Conservation (phyloP, 257 asterid genomes). For the Capsicum chinense region DNA sequence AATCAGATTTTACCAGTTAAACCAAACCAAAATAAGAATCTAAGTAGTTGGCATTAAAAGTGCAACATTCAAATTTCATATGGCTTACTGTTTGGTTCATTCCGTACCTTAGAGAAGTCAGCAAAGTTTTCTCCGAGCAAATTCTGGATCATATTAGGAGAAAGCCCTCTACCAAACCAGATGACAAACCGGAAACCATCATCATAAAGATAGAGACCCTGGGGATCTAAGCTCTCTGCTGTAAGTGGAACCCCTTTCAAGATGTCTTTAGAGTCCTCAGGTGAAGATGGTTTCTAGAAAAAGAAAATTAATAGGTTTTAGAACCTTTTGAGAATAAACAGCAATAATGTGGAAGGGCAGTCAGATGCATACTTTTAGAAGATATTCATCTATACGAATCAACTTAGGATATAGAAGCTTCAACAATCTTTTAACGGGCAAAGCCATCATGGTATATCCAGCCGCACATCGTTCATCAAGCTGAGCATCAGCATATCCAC, state of each 20-base stretch:
- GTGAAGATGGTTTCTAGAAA: constrained; percentile 50
- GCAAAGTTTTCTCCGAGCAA: constrained; percentile 81
- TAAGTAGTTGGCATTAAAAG: constrained; percentile 5
- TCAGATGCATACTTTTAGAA: constrained; percentile 53
- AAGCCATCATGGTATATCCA: constrained; percentile 82
- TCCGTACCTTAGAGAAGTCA: constrained; percentile 74
- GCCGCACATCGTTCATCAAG: constrained; percentile 78
- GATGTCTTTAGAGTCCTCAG: constrained; percentile 52
- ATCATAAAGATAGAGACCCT: constrained; percentile 82
- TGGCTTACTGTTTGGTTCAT: neutral
- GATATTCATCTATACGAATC: constrained; percentile 66
- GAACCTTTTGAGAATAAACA: constrained; percentile 31
- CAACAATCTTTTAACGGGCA: constrained; percentile 70
- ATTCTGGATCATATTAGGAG: constrained; percentile 74
- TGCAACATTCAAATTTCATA: constrained; percentile 17
- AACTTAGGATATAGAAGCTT: constrained; percentile 80
- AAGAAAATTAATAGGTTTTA: constrained; percentile 26
- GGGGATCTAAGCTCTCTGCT: constrained; percentile 84
- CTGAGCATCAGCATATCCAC: constrained; percentile 85
- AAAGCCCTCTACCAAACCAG: constrained; percentile 89
- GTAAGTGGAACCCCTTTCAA: constrained; percentile 76
- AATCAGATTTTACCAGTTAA: neutral
- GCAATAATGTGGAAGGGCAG: constrained; percentile 30
- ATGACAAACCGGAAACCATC: constrained; percentile 89
- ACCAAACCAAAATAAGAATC: neutral